Base-by-base conservation (phyloP, 192 early-diverging fungal species). In the Umbelopsis isabellina region DNA sequence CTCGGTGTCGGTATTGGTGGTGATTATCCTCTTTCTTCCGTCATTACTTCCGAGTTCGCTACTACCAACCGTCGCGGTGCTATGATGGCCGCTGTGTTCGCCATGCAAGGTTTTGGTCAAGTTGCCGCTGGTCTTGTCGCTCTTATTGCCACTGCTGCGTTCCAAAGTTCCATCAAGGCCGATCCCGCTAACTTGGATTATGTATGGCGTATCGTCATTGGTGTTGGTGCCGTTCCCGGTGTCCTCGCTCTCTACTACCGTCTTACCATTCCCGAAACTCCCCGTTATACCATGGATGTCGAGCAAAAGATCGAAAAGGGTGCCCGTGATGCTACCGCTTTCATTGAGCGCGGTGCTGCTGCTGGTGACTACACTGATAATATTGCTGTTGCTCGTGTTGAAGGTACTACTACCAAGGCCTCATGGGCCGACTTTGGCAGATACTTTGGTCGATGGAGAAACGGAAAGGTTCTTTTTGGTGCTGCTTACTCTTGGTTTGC, bases 1-100 rank as follows among this genome's bases (percentile, higher is more conserved):
- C 86, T 96, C 46, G 97, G 97, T 74, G 80, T 97, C 25, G 97
- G 97, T 67, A 93, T 98, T 67, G 97, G 97, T 72, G 95, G 95
- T 61, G 97, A 98, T 77, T 98, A 98, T 80, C 97, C 97, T 15
- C 81, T 98, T 61, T 96, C 95, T 12, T 93, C 95, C 27, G 91
- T 93, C 69, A 98, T 98, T 68, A 94, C 94, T 30, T 90, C 94
- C 52, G 97, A 98, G 86, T 97, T 95, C 71, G 92, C 97, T 50
- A 90, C 89, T 25, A 86, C 89, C 35, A 82, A 87, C 20, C 89
- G 89, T 77, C 91, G 97, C 55, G 97, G 97, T 66, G 91, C 88
- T 75, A 89, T 98, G 87, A 92, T 97, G 71, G 85, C 91, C 6
- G 89, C 88, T 30, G 96, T 96, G 37, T 98, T 97, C 81, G 91